These are phyloP conservation scores for Penicillium verhagenii DNA, from an alignment of 495 filamentous ascomycete genomes.

Conservation along the genomic window DNA sequence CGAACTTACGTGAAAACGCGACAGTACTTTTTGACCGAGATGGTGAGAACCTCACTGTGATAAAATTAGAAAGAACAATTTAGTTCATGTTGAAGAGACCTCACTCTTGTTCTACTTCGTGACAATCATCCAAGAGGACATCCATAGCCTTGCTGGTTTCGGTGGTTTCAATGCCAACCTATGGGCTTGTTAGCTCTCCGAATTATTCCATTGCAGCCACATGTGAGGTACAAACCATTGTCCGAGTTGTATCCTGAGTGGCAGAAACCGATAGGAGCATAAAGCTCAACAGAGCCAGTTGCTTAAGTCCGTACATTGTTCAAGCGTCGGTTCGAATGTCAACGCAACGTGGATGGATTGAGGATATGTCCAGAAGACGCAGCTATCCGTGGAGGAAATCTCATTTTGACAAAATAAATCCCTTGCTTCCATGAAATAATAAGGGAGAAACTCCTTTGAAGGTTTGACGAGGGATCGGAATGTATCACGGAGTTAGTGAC, in stretches of 20 bases:
- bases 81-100: background rate
- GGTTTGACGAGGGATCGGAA: slow-evolving; percentile 6
- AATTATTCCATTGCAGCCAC: background rate
- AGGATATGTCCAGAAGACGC: background rate
- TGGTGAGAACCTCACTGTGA: slow-evolving; percentile 20
- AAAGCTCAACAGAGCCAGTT: slow-evolving; percentile 23
- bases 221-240: slow-evolving; percentile 7
- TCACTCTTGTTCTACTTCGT: slow-evolving; percentile 27
- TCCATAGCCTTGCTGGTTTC: slow-evolving; percentile 19
- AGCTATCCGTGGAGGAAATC: background rate
- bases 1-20: slow-evolving; percentile 30
- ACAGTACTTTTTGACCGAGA: slow-evolving; percentile 24
- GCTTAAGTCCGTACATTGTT: slow-evolving; percentile 28
- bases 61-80: background rate
- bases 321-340: background rate
- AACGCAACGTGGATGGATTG: background rate
- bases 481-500: background rate
- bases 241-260: slow-evolving; percentile 13
- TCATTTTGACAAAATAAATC: slow-evolving; percentile 6
- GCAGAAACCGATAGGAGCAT: slow-evolving; percentile 23
- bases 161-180: slow-evolving; percentile 28
- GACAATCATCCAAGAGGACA: slow-evolving; percentile 25
- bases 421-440: slow-evolving; percentile 8
- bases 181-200: background rate
- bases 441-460: background rate